A percentile compares a stretch with the other conserved stretches of the same genome.
Evolutionary conservation across 1,284 basidiomycete species (phyloP).

Genomic region (Cyathus olla): DNA sequence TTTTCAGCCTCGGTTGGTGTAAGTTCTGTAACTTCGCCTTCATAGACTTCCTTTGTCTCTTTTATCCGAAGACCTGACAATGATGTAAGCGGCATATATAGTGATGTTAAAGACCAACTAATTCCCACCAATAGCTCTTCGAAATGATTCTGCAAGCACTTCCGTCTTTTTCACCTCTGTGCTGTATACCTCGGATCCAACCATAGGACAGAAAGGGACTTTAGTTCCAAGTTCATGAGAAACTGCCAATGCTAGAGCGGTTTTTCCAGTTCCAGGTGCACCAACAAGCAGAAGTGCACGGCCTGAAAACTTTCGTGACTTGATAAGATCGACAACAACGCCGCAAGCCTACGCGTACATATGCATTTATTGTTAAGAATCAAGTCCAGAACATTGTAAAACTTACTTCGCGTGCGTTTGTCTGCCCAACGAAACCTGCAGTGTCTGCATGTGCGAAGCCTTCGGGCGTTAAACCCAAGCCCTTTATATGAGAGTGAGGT

Average conservation of each 20-base stretch:
- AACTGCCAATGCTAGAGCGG: slow-evolving; percentile 93
- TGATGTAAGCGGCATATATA: slow-evolving; percentile 7
- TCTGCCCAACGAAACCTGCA: slow-evolving; percentile 94
- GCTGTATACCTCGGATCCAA: slow-evolving; percentile 97
- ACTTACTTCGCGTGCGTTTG: slow-evolving; percentile 88
- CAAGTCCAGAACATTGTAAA: background rate
- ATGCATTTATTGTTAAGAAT: background rate
- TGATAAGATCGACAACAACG: slow-evolving; percentile 79
- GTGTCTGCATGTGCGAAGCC: slow-evolving; percentile 81
- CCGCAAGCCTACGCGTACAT: slow-evolving; percentile 5
- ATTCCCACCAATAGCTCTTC: slow-evolving; percentile 91
- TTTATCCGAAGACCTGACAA: slow-evolving; percentile 90
- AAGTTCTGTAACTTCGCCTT: slow-evolving; percentile 97
- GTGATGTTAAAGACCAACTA: slow-evolving; percentile 17
- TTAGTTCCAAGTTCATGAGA: slow-evolving; percentile 95
- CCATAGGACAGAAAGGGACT: slow-evolving; percentile 99
- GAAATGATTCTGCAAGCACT: slow-evolving; percentile 95
- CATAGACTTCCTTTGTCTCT: slow-evolving; percentile 99
- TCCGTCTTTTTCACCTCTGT: slow-evolving; percentile 99
- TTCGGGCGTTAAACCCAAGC: slow-evolving; percentile 90
- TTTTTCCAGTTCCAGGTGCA: slow-evolving; percentile 95
- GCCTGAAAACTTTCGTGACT: slow-evolving; percentile 93
- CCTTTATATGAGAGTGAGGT: slow-evolving; percentile 96
- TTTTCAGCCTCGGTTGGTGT: slow-evolving; percentile 97
- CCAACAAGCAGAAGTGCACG: slow-evolving; percentile 90